Evolutionary conservation across 768 basidiomycete genomes (phyloP), one percentile per base, ranked within the genome.

Genomic region (Gautieria morchelliformis): DNA sequence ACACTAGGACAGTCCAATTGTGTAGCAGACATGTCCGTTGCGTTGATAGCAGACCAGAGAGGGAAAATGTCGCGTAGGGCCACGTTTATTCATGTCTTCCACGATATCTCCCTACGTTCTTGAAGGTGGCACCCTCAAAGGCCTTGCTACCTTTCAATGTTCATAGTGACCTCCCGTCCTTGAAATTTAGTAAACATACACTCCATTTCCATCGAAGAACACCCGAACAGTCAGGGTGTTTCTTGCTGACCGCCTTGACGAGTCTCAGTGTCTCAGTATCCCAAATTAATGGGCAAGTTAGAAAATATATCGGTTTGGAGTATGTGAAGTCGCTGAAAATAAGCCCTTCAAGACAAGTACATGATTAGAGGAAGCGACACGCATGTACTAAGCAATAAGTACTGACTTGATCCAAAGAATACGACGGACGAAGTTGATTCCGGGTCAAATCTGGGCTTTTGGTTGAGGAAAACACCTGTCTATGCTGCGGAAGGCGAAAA

Each of bases 41-140:
- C 33, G 30, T 48, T 35, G 44, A 56, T 56, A 1, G 55, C 55
- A 17, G 19, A 46, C 55, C 55, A 57, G 7, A 55, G 41, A 10
- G 56, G 46, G 48, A 20, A 17, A 49, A 57, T 14, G 35, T 49
- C 9, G 46, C 10, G 37, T 57, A 57, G 3, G 46, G 30, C 35
- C 49, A 30, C 30, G 49, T 56, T 7, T 4, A 35, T 22, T 7
- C 55, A 35, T 49, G 48, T 27, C 33, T 35, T 40, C 50, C 33
- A 19, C 56, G 24, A 30, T 57, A 49, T 5, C 22, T 32, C 35
- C 46, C 39, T n/a, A 55, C 53, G n/a, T 45, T 54, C 42, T 22
- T 40, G 37, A 54, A 54, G 22, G 35, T 56, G n/a, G 55, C 55
- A 56, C 48, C 44, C 44, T 56, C 55, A 24, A 56, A 56, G 17